Evolutionary conservation across 2,329 filamentous ascomycete genomes (phyloP), one percentile per base, ranked within the genome.

Genomic region (Colletotrichum sp.): DNA sequence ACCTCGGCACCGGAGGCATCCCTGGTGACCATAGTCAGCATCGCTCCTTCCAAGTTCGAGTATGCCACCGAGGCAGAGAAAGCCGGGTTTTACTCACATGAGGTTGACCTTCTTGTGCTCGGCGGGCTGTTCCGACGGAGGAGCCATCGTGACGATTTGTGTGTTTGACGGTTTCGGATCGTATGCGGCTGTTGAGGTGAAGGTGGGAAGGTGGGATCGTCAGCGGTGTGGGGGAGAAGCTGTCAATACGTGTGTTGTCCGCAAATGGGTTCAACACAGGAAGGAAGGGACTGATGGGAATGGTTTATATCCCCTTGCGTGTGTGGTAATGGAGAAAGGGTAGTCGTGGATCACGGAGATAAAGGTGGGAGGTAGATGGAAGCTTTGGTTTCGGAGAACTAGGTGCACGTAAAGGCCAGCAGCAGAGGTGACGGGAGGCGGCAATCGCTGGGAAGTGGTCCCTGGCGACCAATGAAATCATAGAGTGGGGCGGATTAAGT

Each of bases 1-100:
- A 93, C 91, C 85, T 98, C 95, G 78, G 95, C 93, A 85, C 96
- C 96, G 77, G 96, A 98, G 84, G 95, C 90, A 87, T 98, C 96
- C 88, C 96, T 98, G 80, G 71, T 81, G 57, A 64, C 74, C 71
- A 34, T 36, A 57, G 85, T 90, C 81, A 90, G 88, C 81, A 79
- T 71, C 36, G 10, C 78, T 68, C 32, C 34, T 76, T 65, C 44
- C 62, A 52, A n/a, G 72, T 34, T 39, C 39, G 32, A 71, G 30
- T 62, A 63, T n/a, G 49, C 68, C 55, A 69, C 39, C 49, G 49
- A 66, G 57, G 15, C 13, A 55, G 34, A 67, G 15, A 44, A 39
- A 63, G 16, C 32, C 32, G 18, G 16, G 24, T 71, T 70, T 26
- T 75, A 87, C 94, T 85, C 91, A 96, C 95, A 92, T 91, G 86